Evolutionary conservation across 1,139 yeast genomes (phyloP).

Genomic region (Suhomyces taliae): DNA sequence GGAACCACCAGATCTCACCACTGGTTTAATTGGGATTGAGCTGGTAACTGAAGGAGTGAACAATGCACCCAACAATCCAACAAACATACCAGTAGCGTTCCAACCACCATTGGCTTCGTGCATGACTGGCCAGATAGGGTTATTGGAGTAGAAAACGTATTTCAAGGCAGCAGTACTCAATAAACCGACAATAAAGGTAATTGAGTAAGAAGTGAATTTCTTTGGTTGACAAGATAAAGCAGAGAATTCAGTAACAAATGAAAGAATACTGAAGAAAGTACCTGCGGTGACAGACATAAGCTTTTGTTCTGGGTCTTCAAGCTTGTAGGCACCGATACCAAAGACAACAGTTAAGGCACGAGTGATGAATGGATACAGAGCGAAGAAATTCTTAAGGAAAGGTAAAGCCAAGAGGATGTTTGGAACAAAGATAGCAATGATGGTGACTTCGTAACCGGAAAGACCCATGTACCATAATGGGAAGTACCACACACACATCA

Average conservation of each 20-base stretch:
- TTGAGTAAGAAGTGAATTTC: conserved; percentile 51
- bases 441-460: conserved; percentile 84
- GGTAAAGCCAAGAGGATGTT: conserved; percentile 60
- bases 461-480: conserved; percentile 98
- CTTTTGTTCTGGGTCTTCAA: conserved; percentile 67
- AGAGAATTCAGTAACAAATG: conserved; percentile 62
- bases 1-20: conserved; percentile 34
- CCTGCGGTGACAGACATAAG: conserved; percentile 69
- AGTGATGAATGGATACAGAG: conserved; percentile 44
- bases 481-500: conserved; percentile 91
- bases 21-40: conserved; percentile 13
- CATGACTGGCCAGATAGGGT: conserved; percentile 97
- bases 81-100: conserved; percentile 66
- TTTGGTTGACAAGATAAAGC: conserved; percentile 42
- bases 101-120: conserved; percentile 83
- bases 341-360: conserved; percentile 58
- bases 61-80: conserved; percentile 67
- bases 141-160: conserved; percentile 75
- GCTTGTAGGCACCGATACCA: conserved; percentile 76
- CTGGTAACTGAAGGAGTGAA: conserved; percentile 35
- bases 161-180: conserved; percentile 72
- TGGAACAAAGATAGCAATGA: conserved; percentile 53
- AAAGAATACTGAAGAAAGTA: conserved; percentile 58
- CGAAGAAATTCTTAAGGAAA: conserved; percentile 43
- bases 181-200: conserved; percentile 72